A percentile compares a stretch with the other conserved stretches of the same genome.
Evolutionary conservation across 116 monocot genomes (phyloP).

Genomic region (Zostera marina): DNA sequence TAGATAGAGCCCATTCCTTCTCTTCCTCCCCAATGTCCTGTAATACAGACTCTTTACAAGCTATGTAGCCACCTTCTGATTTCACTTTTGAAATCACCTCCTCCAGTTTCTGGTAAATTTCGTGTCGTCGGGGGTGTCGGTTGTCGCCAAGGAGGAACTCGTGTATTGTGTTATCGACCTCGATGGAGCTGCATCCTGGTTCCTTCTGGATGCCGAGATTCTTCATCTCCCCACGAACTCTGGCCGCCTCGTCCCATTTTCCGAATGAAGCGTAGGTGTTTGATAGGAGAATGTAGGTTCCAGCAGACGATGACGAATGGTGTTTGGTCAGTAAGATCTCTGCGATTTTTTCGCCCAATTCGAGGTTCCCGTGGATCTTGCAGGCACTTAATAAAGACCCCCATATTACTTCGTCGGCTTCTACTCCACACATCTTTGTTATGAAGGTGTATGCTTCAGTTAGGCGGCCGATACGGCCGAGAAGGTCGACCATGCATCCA

Average conservation of each 20-base stretch:
- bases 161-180: constrained; percentile 31
- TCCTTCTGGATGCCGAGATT: constrained; percentile 28
- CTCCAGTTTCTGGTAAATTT: constrained; percentile 37
- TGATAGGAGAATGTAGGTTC: constrained; percentile 35
- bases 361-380: constrained; percentile 24
- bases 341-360: constrained; percentile 22
- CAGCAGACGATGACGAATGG: constrained; percentile 13
- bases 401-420: constrained; percentile 41
- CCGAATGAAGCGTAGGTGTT: constrained; percentile 27
- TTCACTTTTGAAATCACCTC: constrained; percentile 18
- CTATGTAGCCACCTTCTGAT: constrained; percentile 21
- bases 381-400: constrained; percentile 38
- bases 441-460: constrained; percentile 31
- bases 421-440: constrained; percentile 3
- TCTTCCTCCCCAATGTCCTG: constrained; percentile 42
- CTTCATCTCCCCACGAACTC: constrained; percentile 26
- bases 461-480: constrained; percentile 27
- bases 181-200: constrained; percentile 49
- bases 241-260: constrained; percentile 26
- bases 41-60: constrained; percentile 20
- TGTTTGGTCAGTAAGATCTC: constrained; percentile 13
- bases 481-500: constrained; percentile 56
- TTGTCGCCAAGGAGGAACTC: constrained; percentile 49
- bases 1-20: constrained; percentile 37
- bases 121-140: constrained; percentile 26